Evolutionary conservation across 2,329 filamentous ascomycete species (phyloP), one percentile per base, ranked within the genome.

Genomic region (Trichoderma sp.): DNA sequence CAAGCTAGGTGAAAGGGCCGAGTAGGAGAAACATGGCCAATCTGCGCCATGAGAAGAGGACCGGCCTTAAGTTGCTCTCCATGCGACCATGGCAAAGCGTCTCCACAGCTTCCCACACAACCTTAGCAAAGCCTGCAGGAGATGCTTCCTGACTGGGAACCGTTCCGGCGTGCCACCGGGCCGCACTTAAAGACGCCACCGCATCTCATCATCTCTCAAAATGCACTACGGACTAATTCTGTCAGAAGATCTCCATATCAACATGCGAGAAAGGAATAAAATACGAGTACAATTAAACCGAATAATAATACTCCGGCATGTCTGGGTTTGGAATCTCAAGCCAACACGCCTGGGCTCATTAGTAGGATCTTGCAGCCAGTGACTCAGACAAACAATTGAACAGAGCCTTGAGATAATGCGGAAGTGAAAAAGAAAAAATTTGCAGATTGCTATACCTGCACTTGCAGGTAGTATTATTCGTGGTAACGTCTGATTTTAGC

Each of bases 91-190:
- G 24, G 53, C 59, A 50, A 27, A 31, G 24, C 8, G 71, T 29
- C 27, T 71, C 71, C 71, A 74, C 71, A 33, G 27, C 45, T 71
- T 53, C 59, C 71, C 56, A 75, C 59, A 69, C 64, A 50, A 67
- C 59, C 59, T 75, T 56, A 64, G 6, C 56, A 56, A 21, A 65
- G 56, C 66, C 21, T 68, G 59, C 66, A 69, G 73, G 73, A 75
- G 66, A 75, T 75, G 73, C 41, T 75, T 75, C 73, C 73, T 69
- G 41, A 75, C 73, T 75, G 65, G 73, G 73, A 71, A 75, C 73
- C 41, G 50, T 75, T 71, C 73, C 73, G 73, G 56, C 73, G 66
- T 71, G 73, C 73, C 66, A 69, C 73, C 73, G 73, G 59, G 56
- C 73, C 73, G 73, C 29, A 38, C 66, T 33, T 29, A 67, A 63